Base-by-base conservation (phyloP, 495 filamentous ascomycete genomes). In the Echria macrotheca region DNA sequence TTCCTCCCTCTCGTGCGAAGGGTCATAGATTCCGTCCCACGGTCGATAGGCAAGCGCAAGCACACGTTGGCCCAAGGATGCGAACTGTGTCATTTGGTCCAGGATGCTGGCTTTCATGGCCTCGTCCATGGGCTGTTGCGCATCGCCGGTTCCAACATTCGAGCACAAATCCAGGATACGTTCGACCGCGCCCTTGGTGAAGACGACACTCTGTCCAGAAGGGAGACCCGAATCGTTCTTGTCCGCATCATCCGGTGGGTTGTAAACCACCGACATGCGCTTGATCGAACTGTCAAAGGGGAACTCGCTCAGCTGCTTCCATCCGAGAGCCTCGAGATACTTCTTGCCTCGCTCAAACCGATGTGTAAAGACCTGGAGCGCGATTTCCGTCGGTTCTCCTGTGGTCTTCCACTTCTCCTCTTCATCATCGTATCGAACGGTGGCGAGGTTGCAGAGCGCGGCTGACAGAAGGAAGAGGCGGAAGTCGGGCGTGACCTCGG, bases 381-480 rank as follows among this genome's bases (percentile, higher is more conserved):
- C 87, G 52, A 91, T 87, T 59, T 91, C 87, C 8, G 87, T 93
- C 18, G 87, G 87, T 56, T 91, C 87, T 11, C 87, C 87, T 8
- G 81, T 82, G 0, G 86, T 80, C 60, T 83, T 76, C 87, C 87
- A 93, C 37, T 60, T 52, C n/a, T 61, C 65, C 26, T 76, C 67
- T 10, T 44, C 38, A 47, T 76, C 65, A 49, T 82, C 76, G 42
- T 77, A 74, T 11, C 82, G 76, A 5, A 93, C 81, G 0, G 74
- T 78, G 5, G 87, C 83, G 28, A 91, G 73, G 56, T 93, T 93
- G 70, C 85, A 89, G 14, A 93, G 79, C 7, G 87, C 77, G n/a
- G 83, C 76, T 5, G 84, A 80, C 12, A 81, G 71, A 5, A 90
- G 69, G 57, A 90, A 87, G 6, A 69, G 65, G 48, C 81, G 73